Conservation (phyloP, 2,329 filamentous ascomycete species). For the Stachybotrys elegans region DNA sequence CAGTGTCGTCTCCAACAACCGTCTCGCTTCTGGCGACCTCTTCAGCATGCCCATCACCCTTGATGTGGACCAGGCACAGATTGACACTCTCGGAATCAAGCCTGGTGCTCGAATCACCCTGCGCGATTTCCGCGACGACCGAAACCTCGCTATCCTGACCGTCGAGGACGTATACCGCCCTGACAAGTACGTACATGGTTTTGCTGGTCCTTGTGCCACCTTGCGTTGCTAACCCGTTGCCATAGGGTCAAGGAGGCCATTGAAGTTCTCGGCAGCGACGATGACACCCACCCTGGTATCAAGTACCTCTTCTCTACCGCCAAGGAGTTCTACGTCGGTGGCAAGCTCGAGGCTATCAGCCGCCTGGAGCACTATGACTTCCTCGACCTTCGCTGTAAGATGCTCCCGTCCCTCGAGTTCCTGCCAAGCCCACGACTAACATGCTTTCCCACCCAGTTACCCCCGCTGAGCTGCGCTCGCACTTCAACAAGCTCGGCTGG, state of each 20-base stretch:
- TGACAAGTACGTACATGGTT: constrained; percentile 70
- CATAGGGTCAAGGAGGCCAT: constrained; percentile 78
- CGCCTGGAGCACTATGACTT: constrained; percentile 98
- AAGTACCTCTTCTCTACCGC: constrained; percentile 80
- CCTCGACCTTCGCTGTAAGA: constrained; percentile 85
- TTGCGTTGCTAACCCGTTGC: constrained; percentile 12
- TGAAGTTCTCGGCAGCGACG: constrained; percentile 88
- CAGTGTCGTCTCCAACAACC: constrained; percentile 84
- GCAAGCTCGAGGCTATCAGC: constrained; percentile 93
- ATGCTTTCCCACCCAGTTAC: constrained; percentile 54
- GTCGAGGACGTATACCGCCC: constrained; percentile 94
- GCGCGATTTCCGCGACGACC: constrained; percentile 93
- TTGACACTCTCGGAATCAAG: constrained; percentile 72
- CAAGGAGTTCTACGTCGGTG: constrained; percentile 87
- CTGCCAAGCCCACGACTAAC: constrained; percentile 8
- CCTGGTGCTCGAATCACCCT: constrained; percentile 78
- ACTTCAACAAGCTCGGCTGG: constrained; percentile 99
- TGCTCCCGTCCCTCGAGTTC: neutral
- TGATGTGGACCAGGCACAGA: constrained; percentile 70
- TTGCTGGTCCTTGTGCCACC: neutral
- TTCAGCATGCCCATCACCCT: constrained; percentile 98
- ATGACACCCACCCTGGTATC: constrained; percentile 86
- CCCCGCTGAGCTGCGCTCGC: constrained; percentile 85
- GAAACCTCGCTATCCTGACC: constrained; percentile 91
- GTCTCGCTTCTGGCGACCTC: constrained; percentile 81